phyloP scores from a whole-genome alignment of 768 basidiomycete species.

The Megacollybia marginata region DNA sequence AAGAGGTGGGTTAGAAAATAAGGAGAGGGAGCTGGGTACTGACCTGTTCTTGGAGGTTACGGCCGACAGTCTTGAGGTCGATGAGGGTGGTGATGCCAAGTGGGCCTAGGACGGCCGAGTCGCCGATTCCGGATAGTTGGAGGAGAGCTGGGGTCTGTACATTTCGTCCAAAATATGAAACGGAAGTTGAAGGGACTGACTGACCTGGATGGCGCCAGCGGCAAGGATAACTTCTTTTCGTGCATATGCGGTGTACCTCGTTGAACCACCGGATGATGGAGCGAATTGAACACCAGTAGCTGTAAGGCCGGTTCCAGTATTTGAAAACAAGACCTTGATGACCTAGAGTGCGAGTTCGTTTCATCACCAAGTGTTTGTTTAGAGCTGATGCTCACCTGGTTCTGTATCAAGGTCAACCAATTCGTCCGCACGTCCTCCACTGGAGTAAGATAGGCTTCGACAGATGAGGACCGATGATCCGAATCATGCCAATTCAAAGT shows the following conservation, averaged over 20 bases:
- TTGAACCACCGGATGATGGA: slow-evolving; percentile 26
- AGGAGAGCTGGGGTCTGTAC: slow-evolving; percentile 37
- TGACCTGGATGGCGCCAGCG: slow-evolving; percentile 42
- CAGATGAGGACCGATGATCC: slow-evolving; percentile 49
- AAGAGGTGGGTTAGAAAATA: not conserved
- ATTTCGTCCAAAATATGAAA: not conserved
- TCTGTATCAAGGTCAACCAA: slow-evolving; percentile 39
- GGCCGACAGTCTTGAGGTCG: slow-evolving; percentile 42
- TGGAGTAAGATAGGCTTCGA: slow-evolving; percentile 46
- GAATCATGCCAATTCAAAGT: slow-evolving; percentile 39
- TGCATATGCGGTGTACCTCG: slow-evolving; percentile 33
- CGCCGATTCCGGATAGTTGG: slow-evolving; percentile 53
- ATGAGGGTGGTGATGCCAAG: slow-evolving; percentile 41
- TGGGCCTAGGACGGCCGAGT: slow-evolving; percentile 32
- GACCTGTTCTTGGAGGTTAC: slow-evolving; percentile 53
- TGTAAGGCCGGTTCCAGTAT: slow-evolving; percentile 20
- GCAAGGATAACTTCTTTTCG: slow-evolving; percentile 45
- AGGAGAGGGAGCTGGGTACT: not conserved
- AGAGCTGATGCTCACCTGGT: slow-evolving; percentile 20
- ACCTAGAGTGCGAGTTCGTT: slow-evolving; percentile 21
- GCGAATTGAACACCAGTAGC: slow-evolving; percentile 43
- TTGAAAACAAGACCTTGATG: slow-evolving; percentile 35
- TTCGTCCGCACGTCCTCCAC: slow-evolving; percentile 38
- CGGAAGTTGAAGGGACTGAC: not conserved
- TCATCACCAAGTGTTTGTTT: not conserved